These are phyloP conservation scores for Leccinum sublutescens DNA, from an alignment of 768 basidiomycete species.

Conservation along the genomic window DNA sequence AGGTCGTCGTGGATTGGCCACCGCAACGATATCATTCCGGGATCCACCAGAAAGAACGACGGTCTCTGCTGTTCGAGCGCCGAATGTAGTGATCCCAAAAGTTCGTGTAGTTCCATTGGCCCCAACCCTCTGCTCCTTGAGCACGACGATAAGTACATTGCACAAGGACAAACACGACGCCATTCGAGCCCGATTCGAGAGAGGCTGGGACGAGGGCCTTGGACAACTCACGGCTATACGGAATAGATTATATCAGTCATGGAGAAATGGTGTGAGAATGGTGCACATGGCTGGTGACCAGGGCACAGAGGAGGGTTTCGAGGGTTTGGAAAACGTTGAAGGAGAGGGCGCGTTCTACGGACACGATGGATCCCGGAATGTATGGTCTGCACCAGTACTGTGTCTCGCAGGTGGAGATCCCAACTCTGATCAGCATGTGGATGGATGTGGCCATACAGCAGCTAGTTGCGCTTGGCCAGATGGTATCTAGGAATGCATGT, in stretches of 20 bases:
- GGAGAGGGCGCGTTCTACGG: conserved; percentile 30
- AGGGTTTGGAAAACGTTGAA: conserved; percentile 34
- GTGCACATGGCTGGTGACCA: conserved; percentile 38
- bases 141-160: conserved; percentile 36
- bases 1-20: conserved; percentile 64
- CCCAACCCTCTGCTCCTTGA: conserved; percentile 49
- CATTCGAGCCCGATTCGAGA: conserved; percentile 52
- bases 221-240: conserved; percentile 49
- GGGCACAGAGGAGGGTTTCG: conserved; percentile 31
- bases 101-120: conserved; percentile 58
- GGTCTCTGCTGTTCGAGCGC: conserved; percentile 8
- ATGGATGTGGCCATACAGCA: conserved; percentile 39
- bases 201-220: conserved; percentile 64
- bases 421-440: conserved; percentile 28
- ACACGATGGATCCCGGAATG: conserved; percentile 5
- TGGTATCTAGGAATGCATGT: conserved; percentile 20
- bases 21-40: conserved; percentile 63
- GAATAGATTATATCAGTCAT: conserved; percentile 44
- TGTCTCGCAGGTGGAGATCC: conserved; percentile 39
- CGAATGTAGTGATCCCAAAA: conserved; percentile 30
- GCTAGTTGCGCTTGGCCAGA: conserved; percentile 37
- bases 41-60: conserved; percentile 23
- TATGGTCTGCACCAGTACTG: conserved; percentile 31
- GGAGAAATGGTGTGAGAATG: conserved; percentile 44
- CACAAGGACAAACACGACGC: conserved; percentile 35